phyloP scores from a whole-genome alignment of 2,329 filamentous ascomycete species.

The Colletotrichum trifolii region DNA sequence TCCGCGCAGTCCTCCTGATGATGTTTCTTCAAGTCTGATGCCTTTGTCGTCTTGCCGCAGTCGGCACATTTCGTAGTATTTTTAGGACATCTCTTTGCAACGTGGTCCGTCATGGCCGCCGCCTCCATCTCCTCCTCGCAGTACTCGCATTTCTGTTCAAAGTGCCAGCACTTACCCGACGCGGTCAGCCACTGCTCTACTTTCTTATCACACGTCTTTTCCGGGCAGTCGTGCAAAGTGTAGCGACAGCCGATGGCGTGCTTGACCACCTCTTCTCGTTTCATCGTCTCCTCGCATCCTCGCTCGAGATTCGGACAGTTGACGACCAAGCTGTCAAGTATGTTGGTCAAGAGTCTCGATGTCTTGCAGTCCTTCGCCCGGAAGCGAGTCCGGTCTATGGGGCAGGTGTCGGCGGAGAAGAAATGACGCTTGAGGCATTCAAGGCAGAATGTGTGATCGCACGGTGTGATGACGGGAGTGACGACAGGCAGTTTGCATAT shows the following conservation, averaged over 20 bases:
- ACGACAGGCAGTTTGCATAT: constrained; percentile 72
- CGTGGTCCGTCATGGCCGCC: constrained; percentile 58
- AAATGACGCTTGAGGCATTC: constrained; percentile 62
- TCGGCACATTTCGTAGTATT: constrained; percentile 60
- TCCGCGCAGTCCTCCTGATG: constrained; percentile 57
- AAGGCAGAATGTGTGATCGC: constrained; percentile 74
- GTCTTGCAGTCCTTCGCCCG: constrained; percentile 42
- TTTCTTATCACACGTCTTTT: constrained; percentile 61
- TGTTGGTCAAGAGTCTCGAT: constrained; percentile 64
- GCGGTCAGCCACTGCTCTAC: constrained; percentile 59
- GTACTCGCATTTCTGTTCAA: constrained; percentile 61
- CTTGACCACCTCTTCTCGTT: constrained; percentile 64
- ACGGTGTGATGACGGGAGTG: constrained; percentile 69
- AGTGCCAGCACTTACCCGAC: constrained; percentile 62
- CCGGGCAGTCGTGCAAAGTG: constrained; percentile 66
- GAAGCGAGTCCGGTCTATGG: constrained; percentile 65
- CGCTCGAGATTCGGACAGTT: constrained; percentile 64
- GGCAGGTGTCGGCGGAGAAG: constrained; percentile 59
- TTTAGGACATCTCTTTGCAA: constrained; percentile 56
- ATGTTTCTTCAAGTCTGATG: constrained; percentile 60
- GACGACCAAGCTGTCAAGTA: constrained; percentile 69
- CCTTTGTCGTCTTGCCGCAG: constrained; percentile 58
- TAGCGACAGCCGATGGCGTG: constrained; percentile 70
- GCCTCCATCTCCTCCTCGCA: constrained; percentile 63
- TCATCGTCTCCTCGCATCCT: constrained; percentile 62